Percentiles rank a stretch among this genome's conserved stretches.
These are phyloP conservation scores for Pseudoperonospora humuli DNA, from an alignment of 352 stramenopile species.

Conservation along the genomic window DNA sequence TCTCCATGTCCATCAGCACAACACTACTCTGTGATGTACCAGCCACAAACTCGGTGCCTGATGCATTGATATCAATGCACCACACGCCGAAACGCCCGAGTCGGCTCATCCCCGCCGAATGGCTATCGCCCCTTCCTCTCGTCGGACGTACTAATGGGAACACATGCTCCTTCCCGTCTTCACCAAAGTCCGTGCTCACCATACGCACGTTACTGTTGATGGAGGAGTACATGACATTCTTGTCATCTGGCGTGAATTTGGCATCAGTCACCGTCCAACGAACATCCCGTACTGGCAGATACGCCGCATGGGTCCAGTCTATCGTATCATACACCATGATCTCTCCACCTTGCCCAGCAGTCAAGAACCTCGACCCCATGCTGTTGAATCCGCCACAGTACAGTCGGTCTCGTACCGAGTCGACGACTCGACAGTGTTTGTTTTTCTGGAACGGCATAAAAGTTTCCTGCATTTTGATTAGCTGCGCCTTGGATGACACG, in stretches of 20 bases:
- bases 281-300: constrained; percentile 57
- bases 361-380: constrained; percentile 56
- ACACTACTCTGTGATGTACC: constrained; percentile 68
- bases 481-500: constrained; percentile 46
- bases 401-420: constrained; percentile 58
- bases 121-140: constrained; percentile 13
- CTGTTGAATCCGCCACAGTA: constrained; percentile 80
- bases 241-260: constrained; percentile 72
- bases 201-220: constrained; percentile 82
- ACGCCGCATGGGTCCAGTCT: constrained; percentile 44
- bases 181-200: constrained; percentile 53
- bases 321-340: constrained; percentile 71
- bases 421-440: constrained; percentile 65
- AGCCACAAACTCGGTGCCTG: constrained; percentile 74
- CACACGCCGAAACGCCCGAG: constrained; percentile 65
- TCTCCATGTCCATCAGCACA: constrained; percentile 76
- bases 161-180: constrained; percentile 41
- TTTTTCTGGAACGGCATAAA: constrained; percentile 78
- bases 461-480: constrained; percentile 67
- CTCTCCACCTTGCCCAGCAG: constrained; percentile 55
- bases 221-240: constrained; percentile 65
- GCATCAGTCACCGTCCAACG: constrained; percentile 82
- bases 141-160: constrained; percentile 31
- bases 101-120: constrained; percentile 14
- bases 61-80: constrained; percentile 69